Evolutionary conservation across 2,329 filamentous ascomycete species (phyloP).

Genomic region (Stachybotrys elegans): DNA sequence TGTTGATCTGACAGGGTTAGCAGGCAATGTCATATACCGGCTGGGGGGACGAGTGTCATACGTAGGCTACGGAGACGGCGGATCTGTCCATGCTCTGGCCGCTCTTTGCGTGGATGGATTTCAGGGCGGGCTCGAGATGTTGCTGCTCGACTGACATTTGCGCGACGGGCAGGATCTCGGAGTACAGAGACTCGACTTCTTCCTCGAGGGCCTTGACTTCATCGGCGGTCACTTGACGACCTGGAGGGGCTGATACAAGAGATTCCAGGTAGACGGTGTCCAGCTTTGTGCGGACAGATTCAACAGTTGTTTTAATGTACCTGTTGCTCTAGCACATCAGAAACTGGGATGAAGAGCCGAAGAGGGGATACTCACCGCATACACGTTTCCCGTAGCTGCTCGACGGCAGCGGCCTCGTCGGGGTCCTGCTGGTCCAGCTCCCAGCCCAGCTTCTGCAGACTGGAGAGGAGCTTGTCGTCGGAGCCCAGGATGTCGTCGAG

Average conservation of each 20-base stretch:
- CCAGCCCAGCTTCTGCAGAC: conserved; percentile 60
- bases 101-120: conserved; percentile 36
- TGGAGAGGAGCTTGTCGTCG: conserved; percentile 61
- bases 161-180: conserved; percentile 64
- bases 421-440: conserved; percentile 51
- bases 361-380: conserved; percentile 34
- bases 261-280: conserved; percentile 52
- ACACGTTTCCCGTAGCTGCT: conserved; percentile 54
- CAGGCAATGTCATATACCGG: accelerated
- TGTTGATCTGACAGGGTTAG: conserved; percentile 38
- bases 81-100: conserved; percentile 39
- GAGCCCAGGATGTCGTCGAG: conserved; percentile 47
- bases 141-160: conserved; percentile 68
- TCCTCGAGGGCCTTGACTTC: conserved; percentile 51
- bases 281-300: conserved; percentile 47
- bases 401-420: conserved; percentile 47
- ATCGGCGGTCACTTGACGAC: conserved; percentile 22
- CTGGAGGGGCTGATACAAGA: conserved; percentile 22
- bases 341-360: background rate
- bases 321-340: conserved; percentile 22
- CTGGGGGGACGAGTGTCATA: conserved; percentile 22
- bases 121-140: conserved; percentile 56
- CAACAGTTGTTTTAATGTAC: conserved; percentile 52
- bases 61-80: conserved; percentile 44
- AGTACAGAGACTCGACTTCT: conserved; percentile 64